A percentile compares a stretch with the other conserved stretches of the same genome.
Evolutionary conservation across 495 filamentous ascomycete species (phyloP).

Genomic region (Aspergillus homomorphus): DNA sequence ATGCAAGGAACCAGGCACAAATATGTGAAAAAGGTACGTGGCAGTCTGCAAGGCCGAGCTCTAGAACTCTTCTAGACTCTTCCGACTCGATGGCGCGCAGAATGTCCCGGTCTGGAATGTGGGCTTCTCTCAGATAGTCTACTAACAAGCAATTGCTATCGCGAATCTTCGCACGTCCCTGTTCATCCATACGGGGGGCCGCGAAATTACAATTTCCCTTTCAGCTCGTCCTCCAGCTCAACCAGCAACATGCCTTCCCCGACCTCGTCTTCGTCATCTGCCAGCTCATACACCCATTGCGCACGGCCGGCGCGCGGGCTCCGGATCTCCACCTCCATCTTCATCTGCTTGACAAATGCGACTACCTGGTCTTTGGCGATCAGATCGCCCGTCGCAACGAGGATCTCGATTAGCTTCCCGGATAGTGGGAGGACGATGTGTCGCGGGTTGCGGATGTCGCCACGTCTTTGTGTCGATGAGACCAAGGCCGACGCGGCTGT

Average conservation of each 20-base stretch:
- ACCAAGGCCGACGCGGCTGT: conserved; percentile 46
- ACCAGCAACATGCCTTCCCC: conserved; percentile 55
- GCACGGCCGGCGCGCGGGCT: conserved; percentile 47
- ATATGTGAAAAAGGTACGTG: neutral
- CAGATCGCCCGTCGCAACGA: conserved; percentile 52
- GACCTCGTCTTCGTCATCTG: conserved; percentile 57
- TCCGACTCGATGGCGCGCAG: neutral
- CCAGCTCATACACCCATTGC: conserved; percentile 54
- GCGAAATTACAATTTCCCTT: conserved; percentile 28
- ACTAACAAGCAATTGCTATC: no score
- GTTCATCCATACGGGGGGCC: neutral
- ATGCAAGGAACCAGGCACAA: neutral
- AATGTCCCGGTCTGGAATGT: neutral
- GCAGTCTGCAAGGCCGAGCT: neutral
- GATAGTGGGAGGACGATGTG: conserved; percentile 58
- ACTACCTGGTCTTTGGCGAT: conserved; percentile 53
- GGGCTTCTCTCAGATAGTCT: neutral
- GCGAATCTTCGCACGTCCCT: no score
- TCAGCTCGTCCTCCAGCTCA: conserved; percentile 44
- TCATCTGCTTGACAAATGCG: conserved; percentile 65
- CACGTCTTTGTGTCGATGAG: conserved; percentile 48
- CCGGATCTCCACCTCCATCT: conserved; percentile 63
- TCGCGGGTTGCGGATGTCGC: conserved; percentile 46
- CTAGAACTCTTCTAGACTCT: neutral
- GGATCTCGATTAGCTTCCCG: conserved; percentile 56